Conservation (phyloP, 208 protist genomes). For the Histomonas meleagridis region DNA sequence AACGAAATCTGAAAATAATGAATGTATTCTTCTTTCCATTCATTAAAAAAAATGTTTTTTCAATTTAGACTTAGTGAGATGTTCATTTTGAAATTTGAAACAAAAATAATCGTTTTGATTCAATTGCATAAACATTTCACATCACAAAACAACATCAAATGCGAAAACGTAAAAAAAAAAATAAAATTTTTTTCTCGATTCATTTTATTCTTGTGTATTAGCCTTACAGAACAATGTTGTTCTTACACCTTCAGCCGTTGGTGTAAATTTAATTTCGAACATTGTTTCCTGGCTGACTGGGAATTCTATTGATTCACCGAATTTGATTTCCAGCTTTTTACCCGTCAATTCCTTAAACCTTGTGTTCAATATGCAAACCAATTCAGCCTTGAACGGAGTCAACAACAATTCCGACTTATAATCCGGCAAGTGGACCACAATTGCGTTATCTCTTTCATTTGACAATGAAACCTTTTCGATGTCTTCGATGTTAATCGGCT, state of each 20-base stretch:
- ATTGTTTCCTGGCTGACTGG: background rate
- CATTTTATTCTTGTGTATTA: background rate
- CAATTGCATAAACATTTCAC: no score
- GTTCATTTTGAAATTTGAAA: no score
- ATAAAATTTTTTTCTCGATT: no score
- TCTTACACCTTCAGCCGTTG: background rate
- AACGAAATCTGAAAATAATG: no score
- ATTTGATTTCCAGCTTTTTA: background rate
- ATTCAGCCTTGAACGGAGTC: background rate
- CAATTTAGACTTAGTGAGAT: no score
- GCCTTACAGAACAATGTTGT: background rate
- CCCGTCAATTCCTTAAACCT: background rate
- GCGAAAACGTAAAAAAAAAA: no score
- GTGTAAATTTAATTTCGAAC: background rate
- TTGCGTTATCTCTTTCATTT: background rate
- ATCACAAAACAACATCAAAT: no score
- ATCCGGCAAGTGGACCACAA: background rate
- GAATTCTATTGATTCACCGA: background rate
- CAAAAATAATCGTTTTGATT: no score
- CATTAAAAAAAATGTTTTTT: no score
- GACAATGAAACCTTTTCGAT: background rate
- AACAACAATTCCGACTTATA: background rate
- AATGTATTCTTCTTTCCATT: no score
- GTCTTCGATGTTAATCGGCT: background rate
- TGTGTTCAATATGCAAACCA: background rate